These are phyloP conservation scores for Mariannaea elegans DNA, from an alignment of 2,329 filamentous ascomycete genomes.

Conservation along the genomic window DNA sequence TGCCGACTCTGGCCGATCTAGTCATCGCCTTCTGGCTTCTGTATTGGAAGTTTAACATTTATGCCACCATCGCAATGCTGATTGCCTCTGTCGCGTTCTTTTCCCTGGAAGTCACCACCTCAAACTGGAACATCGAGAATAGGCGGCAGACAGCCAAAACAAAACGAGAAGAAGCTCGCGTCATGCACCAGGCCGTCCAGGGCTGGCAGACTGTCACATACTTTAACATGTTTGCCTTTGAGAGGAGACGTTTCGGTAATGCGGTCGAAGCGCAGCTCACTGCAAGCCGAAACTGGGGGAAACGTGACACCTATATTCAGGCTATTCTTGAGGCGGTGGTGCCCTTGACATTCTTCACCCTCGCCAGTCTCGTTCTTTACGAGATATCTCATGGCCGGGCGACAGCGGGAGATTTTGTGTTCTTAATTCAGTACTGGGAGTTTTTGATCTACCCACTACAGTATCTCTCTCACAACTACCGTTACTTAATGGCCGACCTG, in stretches of 20 bases:
- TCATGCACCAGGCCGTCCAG: slow-evolving; percentile 65
- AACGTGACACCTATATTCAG: slow-evolving; percentile 34
- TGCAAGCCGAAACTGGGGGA: slow-evolving; percentile 32
- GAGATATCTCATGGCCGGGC: slow-evolving; percentile 32
- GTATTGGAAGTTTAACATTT: slow-evolving; percentile 69
- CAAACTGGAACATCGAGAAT: slow-evolving; percentile 49
- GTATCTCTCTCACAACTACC: slow-evolving; percentile 43
- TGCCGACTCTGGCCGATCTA: slow-evolving; percentile 70
- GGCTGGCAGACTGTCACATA: slow-evolving; percentile 68
- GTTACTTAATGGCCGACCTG: slow-evolving; percentile 51
- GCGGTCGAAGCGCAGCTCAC: slow-evolving; percentile 39
- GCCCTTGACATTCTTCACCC: slow-evolving; percentile 52
- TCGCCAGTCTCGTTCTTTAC: slow-evolving; percentile 31
- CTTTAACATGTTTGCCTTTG: slow-evolving; percentile 47
- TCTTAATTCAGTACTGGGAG: slow-evolving; percentile 72
- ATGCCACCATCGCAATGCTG: slow-evolving; percentile 56
- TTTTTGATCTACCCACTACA: slow-evolving; percentile 50
- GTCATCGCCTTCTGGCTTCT: slow-evolving; percentile 68
- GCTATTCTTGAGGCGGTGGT: slow-evolving; percentile 51
- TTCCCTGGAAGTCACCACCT: slow-evolving; percentile 42
- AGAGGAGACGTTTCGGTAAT: slow-evolving; percentile 38
- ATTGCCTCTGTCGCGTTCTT: slow-evolving; percentile 31
- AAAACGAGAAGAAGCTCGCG: slow-evolving; percentile 58
- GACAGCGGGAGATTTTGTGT: slow-evolving; percentile 59
- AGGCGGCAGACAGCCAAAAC: slow-evolving; percentile 50